Evolutionary conservation across 345 rosid genomes (phyloP), one percentile per base, ranked within the genome.

Genomic region (Eucalyptus regnans): DNA sequence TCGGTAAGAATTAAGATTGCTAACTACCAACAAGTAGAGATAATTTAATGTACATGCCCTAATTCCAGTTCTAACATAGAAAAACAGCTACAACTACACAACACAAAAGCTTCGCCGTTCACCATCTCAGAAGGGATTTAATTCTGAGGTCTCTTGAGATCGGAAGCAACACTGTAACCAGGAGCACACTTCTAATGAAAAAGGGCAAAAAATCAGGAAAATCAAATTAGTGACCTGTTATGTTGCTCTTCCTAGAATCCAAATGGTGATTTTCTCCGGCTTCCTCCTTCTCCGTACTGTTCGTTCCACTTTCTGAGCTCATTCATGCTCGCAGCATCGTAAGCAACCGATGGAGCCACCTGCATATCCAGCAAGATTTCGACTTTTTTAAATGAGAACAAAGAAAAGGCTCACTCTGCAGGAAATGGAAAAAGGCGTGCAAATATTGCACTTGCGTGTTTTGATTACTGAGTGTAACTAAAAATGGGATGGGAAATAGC

Each of bases 271-370:
- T 93, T 96, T 81, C 93, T 92, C 92, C 99, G 93, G 93, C 94
- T 96, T 62, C 99, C 99, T 29, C 97, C 99, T 92, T 97, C 99
- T 76, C 99, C 99, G 31, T 98, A 98, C 71, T 97, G 99, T 88
- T 98, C 99, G 43, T 98, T 98, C 99, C 99, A 98, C 93, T 98
- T 98, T 91, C 99, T 93, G 87, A 98, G 90, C 91, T 97, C 99
- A 84, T 97, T 96, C 99, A 98, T 98, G 91, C 96, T 96, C 4
- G 98, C 88, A 6, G 99, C 98, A 86, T 97, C 99, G 14, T 92
- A 95, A 4, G 99, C 94, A 60, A 98, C 97, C 0, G 99, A 98
- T 5, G 99, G 99, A 41, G 99, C 99, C 37, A 97, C 99, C 99
- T 98, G 89, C 25, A 80, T 7, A 37, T 5, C 60, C 79, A 8